Percentiles rank a stretch among this genome's conserved stretches.
These are phyloP conservation scores for Ganoderma boninense DNA, from an alignment of 1,284 basidiomycete species.

Conservation along the genomic window DNA sequence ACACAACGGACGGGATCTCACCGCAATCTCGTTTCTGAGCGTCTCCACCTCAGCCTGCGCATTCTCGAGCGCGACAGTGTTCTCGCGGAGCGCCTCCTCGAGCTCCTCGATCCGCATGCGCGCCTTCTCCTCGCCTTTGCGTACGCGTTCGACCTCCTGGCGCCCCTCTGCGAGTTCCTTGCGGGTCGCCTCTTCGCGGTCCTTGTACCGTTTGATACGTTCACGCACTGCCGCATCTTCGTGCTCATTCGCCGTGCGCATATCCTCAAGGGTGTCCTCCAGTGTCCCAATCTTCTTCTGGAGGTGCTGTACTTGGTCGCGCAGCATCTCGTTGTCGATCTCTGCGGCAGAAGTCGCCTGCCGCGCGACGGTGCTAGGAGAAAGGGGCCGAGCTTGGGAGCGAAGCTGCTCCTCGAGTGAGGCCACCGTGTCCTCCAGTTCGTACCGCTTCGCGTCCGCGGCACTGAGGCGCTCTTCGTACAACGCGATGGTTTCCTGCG, in stretches of 20 bases:
- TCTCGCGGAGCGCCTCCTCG: constrained; percentile 89
- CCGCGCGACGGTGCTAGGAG: constrained; percentile 48
- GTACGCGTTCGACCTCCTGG: constrained; percentile 69
- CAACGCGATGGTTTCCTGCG: constrained; percentile 88
- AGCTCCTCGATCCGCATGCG: constrained; percentile 80
- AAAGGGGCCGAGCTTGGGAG: constrained; percentile 47
- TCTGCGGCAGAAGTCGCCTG: constrained; percentile 71
- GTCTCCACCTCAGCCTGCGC: constrained; percentile 93
- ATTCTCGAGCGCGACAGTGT: constrained; percentile 88
- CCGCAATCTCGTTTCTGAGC: constrained; percentile 79
- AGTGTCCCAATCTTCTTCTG: constrained; percentile 78
- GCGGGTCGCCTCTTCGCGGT: constrained; percentile 78
- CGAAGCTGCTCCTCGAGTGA: constrained; percentile 68
- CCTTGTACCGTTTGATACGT: constrained; percentile 75
- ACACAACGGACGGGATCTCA: constrained; percentile 49
- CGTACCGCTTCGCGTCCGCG: constrained; percentile 78
- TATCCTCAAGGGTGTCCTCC: constrained; percentile 90
- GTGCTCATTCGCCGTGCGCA: constrained; percentile 72
- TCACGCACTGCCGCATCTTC: constrained; percentile 76
- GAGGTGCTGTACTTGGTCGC: constrained; percentile 88
- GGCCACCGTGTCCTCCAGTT: constrained; percentile 76
- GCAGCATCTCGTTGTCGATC: constrained; percentile 93
- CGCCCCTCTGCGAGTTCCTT: constrained; percentile 71
- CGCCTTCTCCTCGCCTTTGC: constrained; percentile 69
- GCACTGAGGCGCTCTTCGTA: constrained; percentile 88